Conservation (phyloP, 805 yeast species). For the Saturnispora mendoncae region DNA sequence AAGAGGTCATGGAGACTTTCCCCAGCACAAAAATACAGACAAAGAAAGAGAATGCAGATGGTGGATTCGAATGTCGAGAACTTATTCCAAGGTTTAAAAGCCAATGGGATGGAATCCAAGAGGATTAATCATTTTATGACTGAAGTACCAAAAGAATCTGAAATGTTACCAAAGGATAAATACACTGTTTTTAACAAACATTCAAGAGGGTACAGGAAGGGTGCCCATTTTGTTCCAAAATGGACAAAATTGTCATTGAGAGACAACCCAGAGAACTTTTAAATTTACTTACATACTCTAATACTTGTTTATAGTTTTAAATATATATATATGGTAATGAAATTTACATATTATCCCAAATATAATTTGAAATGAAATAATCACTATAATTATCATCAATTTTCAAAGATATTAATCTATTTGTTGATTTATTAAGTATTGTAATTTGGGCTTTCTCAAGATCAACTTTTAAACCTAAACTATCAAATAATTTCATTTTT, state of each 20-base stretch:
- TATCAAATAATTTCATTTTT: constrained; percentile 51
- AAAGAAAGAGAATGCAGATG: constrained; percentile 68
- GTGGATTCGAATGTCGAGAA: constrained; percentile 75
- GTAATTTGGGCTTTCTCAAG: constrained; percentile 34
- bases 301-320: too few relatives aligned
- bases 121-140: constrained; percentile 31
- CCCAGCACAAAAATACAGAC: constrained; percentile 69
- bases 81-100: constrained; percentile 42
- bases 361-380: constrained; percentile 61
- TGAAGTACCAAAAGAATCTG: constrained; percentile 67
- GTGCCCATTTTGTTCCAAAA: constrained; percentile 79
- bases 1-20: constrained; percentile 76
- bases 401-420: constrained; percentile 41
- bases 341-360: constrained; percentile 56
- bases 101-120: constrained; percentile 27
- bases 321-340: not conserved
- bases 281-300: constrained; percentile 14
- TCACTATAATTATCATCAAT: constrained; percentile 49
- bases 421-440: constrained; percentile 40
- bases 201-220: constrained; percentile 73
- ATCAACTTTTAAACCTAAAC: constrained; percentile 48
- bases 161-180: constrained; percentile 77
- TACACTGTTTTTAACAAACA: constrained; percentile 77
- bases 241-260: constrained; percentile 84
- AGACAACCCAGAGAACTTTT: constrained; percentile 67